These are phyloP conservation scores for Hyaloscypha hepaticicola DNA, from an alignment of 495 filamentous ascomycete species.

Conservation along the genomic window DNA sequence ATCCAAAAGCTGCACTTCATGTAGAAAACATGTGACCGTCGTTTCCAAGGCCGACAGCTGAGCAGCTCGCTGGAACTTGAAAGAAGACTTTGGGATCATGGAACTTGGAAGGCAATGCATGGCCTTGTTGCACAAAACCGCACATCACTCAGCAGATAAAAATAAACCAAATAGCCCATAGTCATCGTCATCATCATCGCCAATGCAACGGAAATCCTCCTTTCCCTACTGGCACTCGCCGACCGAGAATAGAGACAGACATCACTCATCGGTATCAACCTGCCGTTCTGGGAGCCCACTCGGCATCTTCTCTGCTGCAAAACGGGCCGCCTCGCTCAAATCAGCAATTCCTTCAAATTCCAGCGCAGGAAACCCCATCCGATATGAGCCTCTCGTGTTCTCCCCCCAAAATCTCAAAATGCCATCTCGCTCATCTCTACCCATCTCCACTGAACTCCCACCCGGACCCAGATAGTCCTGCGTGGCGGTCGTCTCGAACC, in stretches of 20 bases:
- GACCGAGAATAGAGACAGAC: background rate
- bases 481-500: too few relatives aligned
- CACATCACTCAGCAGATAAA: background rate
- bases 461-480: background rate
- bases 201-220: background rate
- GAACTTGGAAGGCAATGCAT: too few relatives aligned
- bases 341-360: background rate
- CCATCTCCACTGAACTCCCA: slow-evolving; percentile 5
- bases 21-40: background rate
- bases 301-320: background rate
- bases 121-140: background rate
- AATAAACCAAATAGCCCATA: background rate
- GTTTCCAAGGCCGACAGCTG: background rate
- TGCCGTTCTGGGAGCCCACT: background rate
- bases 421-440: background rate
- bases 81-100: too few relatives aligned
- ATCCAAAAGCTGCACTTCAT: background rate
- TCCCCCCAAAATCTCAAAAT: too few relatives aligned
- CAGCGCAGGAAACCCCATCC: background rate
- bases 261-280: background rate
- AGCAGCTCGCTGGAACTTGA: background rate
- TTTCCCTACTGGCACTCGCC: background rate
- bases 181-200: too few relatives aligned
- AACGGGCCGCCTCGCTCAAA: background rate
- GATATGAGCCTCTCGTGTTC: slow-evolving; percentile 5